Conservation (phyloP, 495 filamentous ascomycete species). For the Penicillium argentinense region DNA sequence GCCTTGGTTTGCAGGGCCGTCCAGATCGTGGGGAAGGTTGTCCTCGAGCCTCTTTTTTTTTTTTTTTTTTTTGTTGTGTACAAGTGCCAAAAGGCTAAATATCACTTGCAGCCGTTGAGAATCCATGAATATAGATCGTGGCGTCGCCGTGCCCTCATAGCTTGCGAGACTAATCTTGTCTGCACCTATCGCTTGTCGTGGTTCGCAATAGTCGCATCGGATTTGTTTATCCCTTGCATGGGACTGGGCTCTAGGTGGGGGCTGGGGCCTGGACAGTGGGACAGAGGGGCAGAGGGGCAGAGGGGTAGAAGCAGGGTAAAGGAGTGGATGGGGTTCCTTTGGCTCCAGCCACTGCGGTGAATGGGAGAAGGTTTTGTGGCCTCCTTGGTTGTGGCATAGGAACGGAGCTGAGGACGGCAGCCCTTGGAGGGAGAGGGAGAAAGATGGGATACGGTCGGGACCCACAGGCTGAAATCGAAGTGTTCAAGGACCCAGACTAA, state of each 20-base stretch:
- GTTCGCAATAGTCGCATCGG: slow-evolving; percentile 9
- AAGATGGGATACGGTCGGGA: no score
- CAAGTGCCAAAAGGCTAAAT: no score
- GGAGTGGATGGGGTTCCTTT: no score
- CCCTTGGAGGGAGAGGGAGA: no score
- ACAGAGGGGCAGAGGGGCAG: neutral
- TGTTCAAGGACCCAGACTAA: no score
- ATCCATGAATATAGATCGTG: slow-evolving; percentile 5
- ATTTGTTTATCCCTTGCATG: slow-evolving; percentile 25
- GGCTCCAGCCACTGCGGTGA: no score
- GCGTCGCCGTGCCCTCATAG: slow-evolving; percentile 3
- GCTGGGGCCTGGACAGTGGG: slow-evolving; percentile 1
- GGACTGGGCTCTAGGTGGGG: slow-evolving; percentile 7
- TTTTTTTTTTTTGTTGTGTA: no score
- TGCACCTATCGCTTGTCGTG: slow-evolving; percentile 11
- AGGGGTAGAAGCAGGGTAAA: neutral
- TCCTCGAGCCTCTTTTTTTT: neutral
- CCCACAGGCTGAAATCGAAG: no score
- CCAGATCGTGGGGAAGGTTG: slow-evolving; percentile 1
- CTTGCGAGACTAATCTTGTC: slow-evolving; percentile 2
- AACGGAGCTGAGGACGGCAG: no score
- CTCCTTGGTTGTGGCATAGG: no score
- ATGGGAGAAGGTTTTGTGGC: no score
- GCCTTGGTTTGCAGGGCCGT: no score
- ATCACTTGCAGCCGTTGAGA: neutral